These are phyloP conservation scores for Arthrobotrys megalospora DNA, from an alignment of 2,329 filamentous ascomycete genomes.

Conservation along the genomic window DNA sequence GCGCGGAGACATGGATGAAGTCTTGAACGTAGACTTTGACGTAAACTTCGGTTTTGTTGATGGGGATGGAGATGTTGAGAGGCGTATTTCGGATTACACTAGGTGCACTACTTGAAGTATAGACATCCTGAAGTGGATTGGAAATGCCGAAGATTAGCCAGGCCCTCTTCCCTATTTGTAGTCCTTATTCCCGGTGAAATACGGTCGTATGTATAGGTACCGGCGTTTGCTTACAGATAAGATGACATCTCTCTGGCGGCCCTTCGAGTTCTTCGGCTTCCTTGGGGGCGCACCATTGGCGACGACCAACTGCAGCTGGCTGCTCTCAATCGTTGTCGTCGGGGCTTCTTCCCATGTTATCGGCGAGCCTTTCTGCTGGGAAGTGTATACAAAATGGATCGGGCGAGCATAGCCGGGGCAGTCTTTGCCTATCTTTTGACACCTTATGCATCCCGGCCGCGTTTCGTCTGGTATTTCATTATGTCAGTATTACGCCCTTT, in stretches of 20 bases:
- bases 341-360: conserved; percentile 56
- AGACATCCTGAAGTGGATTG: conserved; percentile 9
- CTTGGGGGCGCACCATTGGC: conserved; percentile 16
- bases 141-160: conserved; percentile 5
- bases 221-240: conserved; percentile 39
- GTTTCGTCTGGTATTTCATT: conserved; percentile 47
- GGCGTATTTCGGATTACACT: conserved; percentile 28
- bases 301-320: conserved; percentile 47
- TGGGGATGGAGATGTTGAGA: conserved; percentile 44
- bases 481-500: conserved; percentile 13
- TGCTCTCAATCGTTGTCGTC: conserved; percentile 56
- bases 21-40: conserved; percentile 58
- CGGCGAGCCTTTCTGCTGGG: conserved; percentile 51
- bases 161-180: not conserved
- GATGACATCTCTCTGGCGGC: conserved; percentile 23
- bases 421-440: conserved; percentile 57
- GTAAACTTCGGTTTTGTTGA: conserved; percentile 51
- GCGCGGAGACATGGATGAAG: conserved; percentile 59
- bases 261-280: conserved; percentile 33
- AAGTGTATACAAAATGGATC: conserved; percentile 51
- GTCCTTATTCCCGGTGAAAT: conserved; percentile 13
- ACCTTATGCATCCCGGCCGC: conserved; percentile 53
- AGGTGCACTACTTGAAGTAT: not conserved
- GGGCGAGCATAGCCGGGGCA: conserved; percentile 54
- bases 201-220: not conserved